Percentiles rank a stretch among this genome's conserved stretches.
Evolutionary conservation across 2,329 filamentous ascomycete species (phyloP).

Genomic region (Endoconidiophora laricicola): DNA sequence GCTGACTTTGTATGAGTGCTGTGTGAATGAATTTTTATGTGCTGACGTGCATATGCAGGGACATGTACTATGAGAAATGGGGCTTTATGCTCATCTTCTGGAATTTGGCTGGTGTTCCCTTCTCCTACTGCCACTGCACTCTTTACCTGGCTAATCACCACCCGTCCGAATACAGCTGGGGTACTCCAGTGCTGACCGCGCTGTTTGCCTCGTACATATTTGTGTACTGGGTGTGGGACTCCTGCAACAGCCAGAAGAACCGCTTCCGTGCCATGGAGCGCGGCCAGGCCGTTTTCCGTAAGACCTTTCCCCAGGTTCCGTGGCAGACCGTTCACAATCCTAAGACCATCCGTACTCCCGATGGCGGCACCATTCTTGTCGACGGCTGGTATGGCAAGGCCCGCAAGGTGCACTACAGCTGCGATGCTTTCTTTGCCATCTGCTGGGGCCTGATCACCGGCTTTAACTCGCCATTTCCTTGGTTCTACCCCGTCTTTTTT

Average conservation of each 20-base stretch:
- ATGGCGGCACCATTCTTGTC: constrained; percentile 60
- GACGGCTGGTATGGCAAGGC: constrained; percentile 74
- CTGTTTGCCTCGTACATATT: constrained; percentile 61
- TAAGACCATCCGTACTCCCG: constrained; percentile 54
- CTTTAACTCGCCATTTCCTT: constrained; percentile 57
- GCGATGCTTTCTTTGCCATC: constrained; percentile 32
- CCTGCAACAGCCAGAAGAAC: constrained; percentile 86
- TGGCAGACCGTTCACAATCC: constrained; percentile 75
- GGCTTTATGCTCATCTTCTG: constrained; percentile 98
- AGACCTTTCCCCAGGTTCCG: constrained; percentile 77
- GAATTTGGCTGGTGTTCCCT: constrained; percentile 81
- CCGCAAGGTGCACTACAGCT: constrained; percentile 42
- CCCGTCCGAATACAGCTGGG: constrained; percentile 62
- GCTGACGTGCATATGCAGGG: constrained; percentile 25
- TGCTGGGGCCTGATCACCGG: constrained; percentile 36
- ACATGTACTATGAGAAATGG: constrained; percentile 96
- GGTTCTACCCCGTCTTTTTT: constrained; percentile 85
- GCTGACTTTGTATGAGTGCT: not conserved
- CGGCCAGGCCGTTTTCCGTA: constrained; percentile 52
- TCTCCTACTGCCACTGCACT: constrained; percentile 87
- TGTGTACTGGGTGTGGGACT: constrained; percentile 86
- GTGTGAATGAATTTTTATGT: not conserved
- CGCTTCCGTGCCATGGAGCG: constrained; percentile 69
- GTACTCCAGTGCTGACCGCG: constrained; percentile 44
- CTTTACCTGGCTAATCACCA: constrained; percentile 76